Percentiles rank a stretch among this genome's conserved stretches.
Evolutionary conservation across 192 early-diverging fungal genomes (phyloP).

Genomic region (Rhizoclosmatium globosum): DNA sequence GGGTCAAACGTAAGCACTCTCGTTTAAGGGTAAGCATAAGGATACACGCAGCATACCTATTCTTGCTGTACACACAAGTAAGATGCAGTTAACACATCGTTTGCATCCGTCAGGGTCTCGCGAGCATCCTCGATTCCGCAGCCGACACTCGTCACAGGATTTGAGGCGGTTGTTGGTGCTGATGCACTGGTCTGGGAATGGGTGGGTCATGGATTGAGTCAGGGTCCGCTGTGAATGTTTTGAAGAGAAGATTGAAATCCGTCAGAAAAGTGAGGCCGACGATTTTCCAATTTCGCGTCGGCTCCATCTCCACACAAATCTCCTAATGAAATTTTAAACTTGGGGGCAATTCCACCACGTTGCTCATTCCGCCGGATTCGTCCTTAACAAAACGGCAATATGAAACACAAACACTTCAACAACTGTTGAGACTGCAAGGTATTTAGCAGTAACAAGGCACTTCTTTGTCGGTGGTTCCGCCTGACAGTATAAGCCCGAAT

Average conservation of each 20-base stretch:
- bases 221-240: not conserved
- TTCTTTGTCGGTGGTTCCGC: too few species aligned
- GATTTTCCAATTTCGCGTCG: not conserved
- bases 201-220: slow-evolving; percentile 4
- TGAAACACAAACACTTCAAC: too few species aligned
- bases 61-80: slow-evolving; percentile 10
- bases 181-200: slow-evolving; percentile 30
- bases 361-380: too few species aligned
- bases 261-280: not conserved
- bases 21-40: too few species aligned
- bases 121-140: slow-evolving; percentile 1
- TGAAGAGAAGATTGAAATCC: not conserved
- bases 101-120: not conserved
- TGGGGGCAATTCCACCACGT: too few species aligned
- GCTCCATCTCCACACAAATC: not conserved
- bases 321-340: too few species aligned
- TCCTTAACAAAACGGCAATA: too few species aligned
- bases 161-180: slow-evolving; percentile 15
- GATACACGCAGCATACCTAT: not conserved
- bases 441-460: too few species aligned
- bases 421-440: too few species aligned
- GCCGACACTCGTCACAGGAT: slow-evolving; percentile 17
- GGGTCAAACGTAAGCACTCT: too few species aligned
- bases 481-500: too few species aligned
- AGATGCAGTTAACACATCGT: not conserved